Percentiles rank a stretch among this genome's conserved stretches.
phyloP scores from a whole-genome alignment of 1,284 basidiomycete genomes.

The Taiwanofungus camphoratus region DNA sequence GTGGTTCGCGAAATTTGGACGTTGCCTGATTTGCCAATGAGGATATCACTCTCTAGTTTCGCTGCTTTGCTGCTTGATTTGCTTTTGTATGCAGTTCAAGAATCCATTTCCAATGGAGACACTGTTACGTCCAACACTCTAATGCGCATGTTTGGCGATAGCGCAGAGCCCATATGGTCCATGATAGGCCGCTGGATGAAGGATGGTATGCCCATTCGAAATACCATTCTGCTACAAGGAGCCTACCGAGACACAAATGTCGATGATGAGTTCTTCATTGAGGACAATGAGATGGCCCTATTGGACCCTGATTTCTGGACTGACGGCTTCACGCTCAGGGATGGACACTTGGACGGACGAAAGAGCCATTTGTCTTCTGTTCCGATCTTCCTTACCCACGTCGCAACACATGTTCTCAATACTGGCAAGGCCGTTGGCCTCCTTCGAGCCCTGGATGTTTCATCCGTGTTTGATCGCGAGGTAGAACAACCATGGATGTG shows the following conservation, averaged over 20 bases:
- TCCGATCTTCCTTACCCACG: constrained; percentile 55
- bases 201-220: constrained; percentile 61
- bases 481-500: constrained; percentile 25
- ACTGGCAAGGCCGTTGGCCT: constrained; percentile 80
- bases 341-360: constrained; percentile 29
- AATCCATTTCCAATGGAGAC: constrained; percentile 53
- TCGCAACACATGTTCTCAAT: constrained; percentile 54
- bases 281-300: constrained; percentile 58
- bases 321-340: constrained; percentile 60
- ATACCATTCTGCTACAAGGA: constrained; percentile 19
- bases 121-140: constrained; percentile 46
- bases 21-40: constrained; percentile 34
- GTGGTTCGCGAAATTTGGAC: constrained; percentile 33
- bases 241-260: constrained; percentile 24
- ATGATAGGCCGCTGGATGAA: constrained; percentile 71
- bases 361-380: constrained; percentile 34
- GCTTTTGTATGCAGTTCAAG: constrained; percentile 49
- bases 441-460: constrained; percentile 41
- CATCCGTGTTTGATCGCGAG: constrained; percentile 14
- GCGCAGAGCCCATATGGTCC: constrained; percentile 67
- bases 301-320: constrained; percentile 78
- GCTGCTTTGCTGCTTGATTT: constrained; percentile 59
- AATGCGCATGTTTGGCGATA: constrained; percentile 54
- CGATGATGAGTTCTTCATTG: constrained; percentile 80
- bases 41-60: constrained; percentile 41